Conservation (phyloP, 176 grass and related monocot genomes). For the Leersia perrieri region DNA sequence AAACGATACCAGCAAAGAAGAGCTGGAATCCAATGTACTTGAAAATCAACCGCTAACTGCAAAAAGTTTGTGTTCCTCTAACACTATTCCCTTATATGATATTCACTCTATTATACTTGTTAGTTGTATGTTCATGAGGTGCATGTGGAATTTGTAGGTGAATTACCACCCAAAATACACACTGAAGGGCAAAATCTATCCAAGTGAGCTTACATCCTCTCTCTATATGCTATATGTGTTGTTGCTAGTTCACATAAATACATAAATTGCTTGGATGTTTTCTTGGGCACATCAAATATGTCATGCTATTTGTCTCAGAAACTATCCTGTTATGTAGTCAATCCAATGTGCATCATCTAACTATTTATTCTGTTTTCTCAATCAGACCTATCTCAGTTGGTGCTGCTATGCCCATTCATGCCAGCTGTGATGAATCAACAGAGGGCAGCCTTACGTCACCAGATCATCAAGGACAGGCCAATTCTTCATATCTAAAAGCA, state of each 20-base stretch:
- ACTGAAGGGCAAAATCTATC: slow-evolving; percentile 9
- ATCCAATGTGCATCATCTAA: background rate
- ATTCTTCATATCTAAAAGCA: slow-evolving; percentile 33
- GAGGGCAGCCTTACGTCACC: slow-evolving; percentile 33
- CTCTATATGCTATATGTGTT: background rate
- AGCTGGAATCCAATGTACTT: slow-evolving; percentile 25
- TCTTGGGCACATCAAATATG: background rate
- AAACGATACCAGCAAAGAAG: slow-evolving; percentile 28
- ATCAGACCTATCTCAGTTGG: slow-evolving; percentile 24
- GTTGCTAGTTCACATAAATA: background rate
- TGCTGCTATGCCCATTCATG: slow-evolving; percentile 24
- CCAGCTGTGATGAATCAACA: slow-evolving; percentile 36
- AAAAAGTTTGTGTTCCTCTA: slow-evolving; percentile 41
- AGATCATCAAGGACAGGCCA: slow-evolving; percentile 13
- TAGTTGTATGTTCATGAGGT: slow-evolving; percentile 2
- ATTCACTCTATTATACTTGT: background rate
- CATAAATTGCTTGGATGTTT: background rate
- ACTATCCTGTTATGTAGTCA: slow-evolving; percentile 5
- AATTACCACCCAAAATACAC: slow-evolving; percentile 13
- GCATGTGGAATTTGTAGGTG: slow-evolving; percentile 45
- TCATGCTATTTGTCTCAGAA: background rate
- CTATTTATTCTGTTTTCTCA: slow-evolving; percentile 4
- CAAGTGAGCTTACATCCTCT: slow-evolving; percentile 21
- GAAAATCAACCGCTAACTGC: slow-evolving; percentile 21
- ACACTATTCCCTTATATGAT: background rate